These are phyloP conservation scores for Alternaria postmessia DNA, from an alignment of 2,329 filamentous ascomycete genomes.

Conservation along the genomic window DNA sequence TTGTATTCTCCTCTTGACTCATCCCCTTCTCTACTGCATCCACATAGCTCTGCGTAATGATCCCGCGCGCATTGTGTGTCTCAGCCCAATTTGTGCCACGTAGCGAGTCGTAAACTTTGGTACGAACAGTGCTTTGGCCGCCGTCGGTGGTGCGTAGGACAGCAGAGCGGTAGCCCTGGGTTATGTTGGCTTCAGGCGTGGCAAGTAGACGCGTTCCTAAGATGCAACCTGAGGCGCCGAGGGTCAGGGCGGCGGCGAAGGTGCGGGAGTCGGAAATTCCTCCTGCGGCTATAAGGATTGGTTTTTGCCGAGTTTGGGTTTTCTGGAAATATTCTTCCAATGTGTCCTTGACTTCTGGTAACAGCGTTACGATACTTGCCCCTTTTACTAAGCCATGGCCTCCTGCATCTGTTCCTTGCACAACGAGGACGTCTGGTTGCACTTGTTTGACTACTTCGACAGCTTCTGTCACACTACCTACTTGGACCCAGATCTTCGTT, in stretches of 20 bases:
- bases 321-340: constrained; percentile 34
- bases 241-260: constrained; percentile 62
- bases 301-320: constrained; percentile 18
- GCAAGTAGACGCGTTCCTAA: constrained; percentile 73
- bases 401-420: constrained; percentile 71
- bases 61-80: constrained; percentile 65
- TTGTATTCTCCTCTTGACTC: constrained; percentile 55
- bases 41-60: constrained; percentile 63
- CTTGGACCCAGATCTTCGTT: constrained; percentile 66
- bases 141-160: constrained; percentile 60
- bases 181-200: constrained; percentile 56
- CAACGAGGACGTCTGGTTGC: constrained; percentile 65
- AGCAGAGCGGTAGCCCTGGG: constrained; percentile 58
- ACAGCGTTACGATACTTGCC: constrained; percentile 63
- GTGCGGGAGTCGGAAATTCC: constrained; percentile 66
- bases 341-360: constrained; percentile 65
- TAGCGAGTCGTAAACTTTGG: constrained; percentile 61
- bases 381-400: constrained; percentile 67
- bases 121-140: constrained; percentile 60
- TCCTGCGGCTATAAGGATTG: constrained; percentile 64
- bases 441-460: constrained; percentile 57
- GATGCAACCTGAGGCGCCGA: constrained; percentile 63
- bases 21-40: constrained; percentile 51
- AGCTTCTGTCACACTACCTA: constrained; percentile 67
- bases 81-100: constrained; percentile 67